Evolutionary conservation across 2,329 filamentous ascomycete species (phyloP).

Genomic region (Hyphodiscus sp.): DNA sequence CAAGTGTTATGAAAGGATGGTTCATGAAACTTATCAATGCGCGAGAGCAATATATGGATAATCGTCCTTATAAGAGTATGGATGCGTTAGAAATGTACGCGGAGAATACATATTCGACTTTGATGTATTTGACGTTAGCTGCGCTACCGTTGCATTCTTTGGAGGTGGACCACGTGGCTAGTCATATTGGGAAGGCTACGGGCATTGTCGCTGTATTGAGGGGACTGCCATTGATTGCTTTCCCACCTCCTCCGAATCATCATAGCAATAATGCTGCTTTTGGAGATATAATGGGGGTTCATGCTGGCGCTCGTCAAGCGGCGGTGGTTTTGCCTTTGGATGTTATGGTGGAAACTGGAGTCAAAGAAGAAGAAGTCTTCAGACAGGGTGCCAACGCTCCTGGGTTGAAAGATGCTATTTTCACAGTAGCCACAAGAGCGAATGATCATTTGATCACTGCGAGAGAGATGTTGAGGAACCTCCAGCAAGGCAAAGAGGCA

Average conservation of each 20-base stretch:
- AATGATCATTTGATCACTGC: slow-evolving; percentile 95
- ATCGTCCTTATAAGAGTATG: slow-evolving; percentile 71
- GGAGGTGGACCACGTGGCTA: slow-evolving; percentile 85
- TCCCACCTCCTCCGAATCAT: slow-evolving; percentile 56
- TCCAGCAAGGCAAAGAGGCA: slow-evolving; percentile 65
- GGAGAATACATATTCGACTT: slow-evolving; percentile 88
- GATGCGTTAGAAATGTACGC: slow-evolving; percentile 77
- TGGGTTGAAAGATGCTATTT: slow-evolving; percentile 83
- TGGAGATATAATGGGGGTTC: slow-evolving; percentile 33
- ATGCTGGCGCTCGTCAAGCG: slow-evolving; percentile 43
- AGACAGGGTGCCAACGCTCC: slow-evolving; percentile 70
- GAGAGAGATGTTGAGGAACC: slow-evolving; percentile 79
- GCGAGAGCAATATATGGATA: slow-evolving; percentile 75
- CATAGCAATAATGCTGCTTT: slow-evolving; percentile 42
- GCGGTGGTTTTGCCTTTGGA: slow-evolving; percentile 79
- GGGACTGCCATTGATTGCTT: slow-evolving; percentile 81
- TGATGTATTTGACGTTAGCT: slow-evolving; percentile 83
- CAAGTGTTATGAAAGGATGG: slow-evolving; percentile 58
- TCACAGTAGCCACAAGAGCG: slow-evolving; percentile 84
- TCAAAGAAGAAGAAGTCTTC: slow-evolving; percentile 86
- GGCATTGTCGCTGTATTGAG: slow-evolving; percentile 84
- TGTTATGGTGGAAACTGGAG: slow-evolving; percentile 73
- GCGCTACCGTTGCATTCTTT: slow-evolving; percentile 73
- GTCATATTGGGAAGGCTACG: slow-evolving; percentile 88
- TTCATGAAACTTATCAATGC: slow-evolving; percentile 71